Base-by-base conservation (phyloP, 2,329 filamentous ascomycete species). In the Beauveria sp. region DNA sequence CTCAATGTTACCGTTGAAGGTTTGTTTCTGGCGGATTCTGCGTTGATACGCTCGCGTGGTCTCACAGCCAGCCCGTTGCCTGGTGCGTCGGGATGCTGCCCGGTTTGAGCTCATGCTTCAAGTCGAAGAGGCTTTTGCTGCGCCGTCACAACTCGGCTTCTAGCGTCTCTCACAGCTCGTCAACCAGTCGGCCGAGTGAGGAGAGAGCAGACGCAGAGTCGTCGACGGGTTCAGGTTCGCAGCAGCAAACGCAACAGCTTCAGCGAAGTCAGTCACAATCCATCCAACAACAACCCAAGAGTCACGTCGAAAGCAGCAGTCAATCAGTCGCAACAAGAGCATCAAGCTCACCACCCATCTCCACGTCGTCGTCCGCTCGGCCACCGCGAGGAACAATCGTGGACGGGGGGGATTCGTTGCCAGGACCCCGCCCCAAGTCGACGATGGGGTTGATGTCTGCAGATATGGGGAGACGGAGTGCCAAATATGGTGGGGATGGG, bases 101-200 rank as follows among this genome's bases (percentile, higher is more conserved):
- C 43, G 77, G 79, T 65, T 69, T 81, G 61, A 75, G 72, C 67
- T 75, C 78, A 64, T 78, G 77, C 65, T 73, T 81, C 67, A 75
- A 76, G 69, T 77, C 77, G 67, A 64, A 63, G 67, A 64, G 62
- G 60, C 63, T 66, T 6, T 60, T 62, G 24, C 43, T 51, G 22
- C 57, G 63, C 9, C 62, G 65, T 9, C 63, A 61, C 26, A 62
- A 56, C 12, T 58, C 56, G 3, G 57, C 55, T 20, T 49, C 58
- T 24, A 53, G 54, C 8, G 45, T 43, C 10, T 62, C 65, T 16
- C 38, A 50, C 28, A 60, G 54, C 55, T 66, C 60, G 54, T 56
- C 52, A 38, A 28, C 45, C 4, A 63, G 58, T 61, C 50, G 64
- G 58, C 47, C 53, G 55, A 49, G 43, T 57, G 60, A 58, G 6